Evolutionary conservation across 2,329 filamentous ascomycete genomes (phyloP), one percentile per base, ranked within the genome.

Genomic region (Penicillium sp.): DNA sequence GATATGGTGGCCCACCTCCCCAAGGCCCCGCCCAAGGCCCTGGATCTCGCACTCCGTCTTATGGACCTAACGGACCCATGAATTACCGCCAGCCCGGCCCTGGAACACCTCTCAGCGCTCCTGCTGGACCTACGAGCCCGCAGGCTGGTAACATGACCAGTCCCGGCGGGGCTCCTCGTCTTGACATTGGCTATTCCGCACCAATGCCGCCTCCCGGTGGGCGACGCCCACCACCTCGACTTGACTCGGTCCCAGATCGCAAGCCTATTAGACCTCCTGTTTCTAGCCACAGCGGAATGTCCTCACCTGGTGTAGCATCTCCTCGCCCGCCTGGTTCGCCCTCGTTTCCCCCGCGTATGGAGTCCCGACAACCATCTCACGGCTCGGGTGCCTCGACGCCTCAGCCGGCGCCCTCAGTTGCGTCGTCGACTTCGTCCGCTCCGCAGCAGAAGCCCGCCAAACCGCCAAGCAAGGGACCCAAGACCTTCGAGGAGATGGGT

Each of bases 401-500:
- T 28, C 64, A 64, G 43, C 65, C 69, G 12, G 43, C 35, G 2
- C 21, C 48, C 28, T 57, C 61, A 2, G 57, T 55, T 22, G 41
- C 57, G n/a, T 51, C 54, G 17, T 54, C 62, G 26, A 46, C 56
- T 41, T 47, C 53, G 51, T 69, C 28, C 53, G 65, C 28, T 67
- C 71, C 55, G 56, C 70, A 15, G 64, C 73, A 72, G 45, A 65
- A 63, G 34, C 63, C 69, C 31, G 58, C 66, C 17, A 62, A 63
- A 46, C 51, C 37, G 71, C 74, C 79, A 29, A 78, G 77, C 43
- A 87, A 89, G 64, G 93, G 91, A 10, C 91, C 93, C 1, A 88
- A 93, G 61, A 97, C 93, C 0, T 98, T 98, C 68, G 91, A 96
- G 66, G 90, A 94, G 66, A 98, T 98, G 93, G 93, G 93, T 34